A percentile compares a stretch with the other conserved stretches of the same genome.
Evolutionary conservation across 371 early-diverging fungal genomes (phyloP).

Genomic region (Choanephora cucurbitarum): DNA sequence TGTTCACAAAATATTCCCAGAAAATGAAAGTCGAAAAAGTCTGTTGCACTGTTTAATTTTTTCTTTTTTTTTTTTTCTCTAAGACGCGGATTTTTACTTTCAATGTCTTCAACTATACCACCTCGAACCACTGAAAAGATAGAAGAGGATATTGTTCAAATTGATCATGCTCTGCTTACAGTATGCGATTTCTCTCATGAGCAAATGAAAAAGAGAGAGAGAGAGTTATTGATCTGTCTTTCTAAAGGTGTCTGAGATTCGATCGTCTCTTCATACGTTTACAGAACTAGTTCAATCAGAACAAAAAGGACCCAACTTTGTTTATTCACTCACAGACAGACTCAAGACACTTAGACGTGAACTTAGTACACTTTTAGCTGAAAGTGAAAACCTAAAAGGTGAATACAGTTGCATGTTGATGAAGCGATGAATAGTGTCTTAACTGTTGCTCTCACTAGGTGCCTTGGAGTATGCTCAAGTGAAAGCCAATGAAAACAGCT

Average conservation of each 20-base stretch:
- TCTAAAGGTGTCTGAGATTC: conserved; percentile 38
- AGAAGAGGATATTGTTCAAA: conserved; percentile 22
- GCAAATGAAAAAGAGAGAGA: no score
- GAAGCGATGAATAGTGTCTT: no score
- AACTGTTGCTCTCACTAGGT: no score
- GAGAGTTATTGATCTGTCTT: conserved; percentile 16
- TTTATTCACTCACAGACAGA: conserved; percentile 32
- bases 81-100: no score
- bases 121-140: conserved; percentile 15
- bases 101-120: conserved; percentile 6
- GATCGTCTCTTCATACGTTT: conserved; percentile 34
- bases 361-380: conserved; percentile 23
- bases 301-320: conserved; percentile 32
- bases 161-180: conserved; percentile 21
- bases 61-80: no score
- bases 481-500: conserved; percentile 19
- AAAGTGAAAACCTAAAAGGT: conserved; percentile 43
- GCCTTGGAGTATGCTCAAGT: conserved; percentile 32
- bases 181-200: neutral
- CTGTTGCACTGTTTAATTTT: no score
- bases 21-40: no score
- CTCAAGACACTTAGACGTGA: conserved; percentile 29
- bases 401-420: no score
- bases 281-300: conserved; percentile 35
- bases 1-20: no score